phyloP scores from a whole-genome alignment of 106 monocot species.

The Xerophyta viscosa region DNA sequence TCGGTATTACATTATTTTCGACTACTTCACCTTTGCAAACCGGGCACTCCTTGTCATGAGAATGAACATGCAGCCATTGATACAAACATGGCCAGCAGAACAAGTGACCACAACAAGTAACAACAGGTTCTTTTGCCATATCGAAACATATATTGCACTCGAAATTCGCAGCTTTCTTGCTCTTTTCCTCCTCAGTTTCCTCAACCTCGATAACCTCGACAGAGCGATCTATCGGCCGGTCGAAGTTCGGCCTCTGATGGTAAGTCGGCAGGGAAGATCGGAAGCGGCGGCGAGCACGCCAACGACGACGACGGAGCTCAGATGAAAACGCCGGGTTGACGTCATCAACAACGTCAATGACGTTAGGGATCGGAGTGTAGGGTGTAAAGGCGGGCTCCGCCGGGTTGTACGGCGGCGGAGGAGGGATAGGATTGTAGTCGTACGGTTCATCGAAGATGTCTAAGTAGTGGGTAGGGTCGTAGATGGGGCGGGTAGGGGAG shows the following conservation, averaged over 20 bases:
- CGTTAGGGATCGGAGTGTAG: not conserved
- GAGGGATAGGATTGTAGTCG: too few species aligned
- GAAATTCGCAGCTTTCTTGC: conserved; percentile 12
- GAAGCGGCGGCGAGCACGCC: not conserved
- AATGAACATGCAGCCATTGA: conserved; percentile 32
- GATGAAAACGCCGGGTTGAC: not conserved
- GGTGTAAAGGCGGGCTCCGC: too few species aligned
- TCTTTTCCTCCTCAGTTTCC: conserved; percentile 18
- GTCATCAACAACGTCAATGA: conserved; percentile 1
- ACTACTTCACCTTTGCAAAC: conserved; percentile 34
- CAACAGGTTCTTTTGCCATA: conserved; percentile 36
- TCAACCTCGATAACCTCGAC: conserved; percentile 7
- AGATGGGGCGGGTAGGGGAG: too few species aligned
- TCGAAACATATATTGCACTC: conserved; percentile 47
- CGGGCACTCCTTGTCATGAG: conserved; percentile 30
- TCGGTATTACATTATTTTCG: conserved; percentile 22
- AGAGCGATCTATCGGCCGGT: not conserved
- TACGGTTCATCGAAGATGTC: too few species aligned
- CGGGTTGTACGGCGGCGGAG: too few species aligned
- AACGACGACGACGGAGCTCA: not conserved
- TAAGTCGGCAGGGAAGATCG: too few species aligned
- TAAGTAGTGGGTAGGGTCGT: too few species aligned
- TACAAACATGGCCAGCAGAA: conserved; percentile 49
- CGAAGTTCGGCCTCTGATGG: not conserved
- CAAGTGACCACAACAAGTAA: conserved; percentile 40